Evolutionary conservation across 75 land plant species (phyloP), one percentile per base, ranked within the genome.

Genomic region (Selaginella tamariscina): DNA sequence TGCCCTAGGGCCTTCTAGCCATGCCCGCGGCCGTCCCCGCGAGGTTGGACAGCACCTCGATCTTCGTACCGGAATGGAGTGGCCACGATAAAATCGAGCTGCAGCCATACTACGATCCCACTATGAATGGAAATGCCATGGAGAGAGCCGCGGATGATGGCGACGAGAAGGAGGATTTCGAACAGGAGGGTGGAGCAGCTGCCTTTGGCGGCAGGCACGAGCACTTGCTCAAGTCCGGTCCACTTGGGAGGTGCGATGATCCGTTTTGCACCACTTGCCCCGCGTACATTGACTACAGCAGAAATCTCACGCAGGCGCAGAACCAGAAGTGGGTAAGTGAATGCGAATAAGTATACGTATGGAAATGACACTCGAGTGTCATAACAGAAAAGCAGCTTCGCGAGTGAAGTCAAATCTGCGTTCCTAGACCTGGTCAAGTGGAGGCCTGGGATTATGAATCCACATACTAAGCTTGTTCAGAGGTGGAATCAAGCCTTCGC

Each of bases 401-500:
- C 22, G n/a, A 31, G 31, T 33, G 69, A n/a, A 1, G 23, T 5
- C 0, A 32, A 20, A 39, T 39, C 49, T 5, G 32, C n/a, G 56
- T 49, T 30, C 24, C 27, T 72, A 59, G 27, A 2, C 44, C 55
- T 66, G 29, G 62, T 55, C 11, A 39, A 39, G 49, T 39, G 49
- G 49, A 39, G 49, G 49, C 90, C 89, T 64, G 83, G 84, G 29
- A 69, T 90, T 57, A 68, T 87, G 82, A 84, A 88, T 73, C 97
- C 97, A 59, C 93, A 88, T 73, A 78, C 89, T 2, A 88, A 81
- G 75, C 55, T 75, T 72, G 89, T 91, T 59, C 88, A 86, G 64
- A 77, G 65, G 32, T 91, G 97, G 97, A 91, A 84, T 72, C 72
- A 82, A 59, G 78, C 88, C 68, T 88, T 91, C 74, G 89, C 80